Conservation (phyloP, 2,329 filamentous ascomycete genomes). For the Trichoderma hamatum region DNA sequence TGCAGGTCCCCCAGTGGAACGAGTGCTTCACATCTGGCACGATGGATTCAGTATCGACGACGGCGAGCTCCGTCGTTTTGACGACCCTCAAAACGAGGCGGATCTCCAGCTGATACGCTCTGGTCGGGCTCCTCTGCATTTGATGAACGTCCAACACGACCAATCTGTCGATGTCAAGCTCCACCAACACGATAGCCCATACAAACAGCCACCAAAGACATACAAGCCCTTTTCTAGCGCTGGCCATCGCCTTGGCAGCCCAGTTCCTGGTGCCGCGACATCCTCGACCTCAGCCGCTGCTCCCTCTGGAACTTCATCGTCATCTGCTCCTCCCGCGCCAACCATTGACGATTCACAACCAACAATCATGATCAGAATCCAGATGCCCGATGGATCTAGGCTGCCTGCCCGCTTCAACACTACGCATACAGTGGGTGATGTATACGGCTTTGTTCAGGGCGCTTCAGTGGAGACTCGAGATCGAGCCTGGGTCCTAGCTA, state of each 20-base stretch:
- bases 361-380: conserved; percentile 71
- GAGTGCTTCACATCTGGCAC: conserved; percentile 77
- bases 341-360: conserved; percentile 67
- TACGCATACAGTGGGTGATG: conserved; percentile 73
- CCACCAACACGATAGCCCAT: conserved; percentile 72
- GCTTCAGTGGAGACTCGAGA: conserved; percentile 59
- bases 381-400: conserved; percentile 75
- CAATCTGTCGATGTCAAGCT: conserved; percentile 81
- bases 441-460: conserved; percentile 74
- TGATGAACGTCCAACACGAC: conserved; percentile 75
- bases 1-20: conserved; percentile 57
- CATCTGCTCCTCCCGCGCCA: conserved; percentile 38
- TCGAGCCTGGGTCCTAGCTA: conserved; percentile 74
- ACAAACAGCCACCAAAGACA: conserved; percentile 70
- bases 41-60: conserved; percentile 87
- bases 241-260: conserved; percentile 75
- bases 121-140: conserved; percentile 74
- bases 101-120: conserved; percentile 76
- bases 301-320: conserved; percentile 41
- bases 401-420: conserved; percentile 82
- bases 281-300: conserved; percentile 39
- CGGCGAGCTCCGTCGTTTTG: conserved; percentile 74
- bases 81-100: conserved; percentile 73
- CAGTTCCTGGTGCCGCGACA: conserved; percentile 63
- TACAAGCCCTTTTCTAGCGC: conserved; percentile 75